Percentiles rank a stretch among this genome's conserved stretches.
Evolutionary conservation across 2,329 filamentous ascomycete species (phyloP).

Genomic region (Thielaviopsis punctulata): DNA sequence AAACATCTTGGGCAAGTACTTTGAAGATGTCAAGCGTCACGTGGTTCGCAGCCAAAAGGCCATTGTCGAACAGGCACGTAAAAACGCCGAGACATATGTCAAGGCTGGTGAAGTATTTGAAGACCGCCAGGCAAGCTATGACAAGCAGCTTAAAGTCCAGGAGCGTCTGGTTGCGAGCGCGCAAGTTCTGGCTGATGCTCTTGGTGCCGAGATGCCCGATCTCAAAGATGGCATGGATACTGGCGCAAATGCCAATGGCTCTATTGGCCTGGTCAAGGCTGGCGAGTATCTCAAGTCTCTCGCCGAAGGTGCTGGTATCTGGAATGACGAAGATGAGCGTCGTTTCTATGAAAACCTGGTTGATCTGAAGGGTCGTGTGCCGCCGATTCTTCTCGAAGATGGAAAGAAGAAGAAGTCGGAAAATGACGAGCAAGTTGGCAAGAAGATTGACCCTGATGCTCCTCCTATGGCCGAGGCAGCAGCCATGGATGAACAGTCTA

Average conservation of each 20-base stretch:
- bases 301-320: slow-evolving; percentile 82
- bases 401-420: slow-evolving; percentile 86
- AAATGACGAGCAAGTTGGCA: slow-evolving; percentile 64
- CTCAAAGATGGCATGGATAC: slow-evolving; percentile 66
- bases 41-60: slow-evolving; percentile 83
- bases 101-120: slow-evolving; percentile 98
- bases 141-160: slow-evolving; percentile 81
- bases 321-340: slow-evolving; percentile 96
- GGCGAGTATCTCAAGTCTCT: slow-evolving; percentile 84
- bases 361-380: slow-evolving; percentile 89
- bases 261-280: slow-evolving; percentile 84
- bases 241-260: slow-evolving; percentile 47
- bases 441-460: slow-evolving; percentile 44
- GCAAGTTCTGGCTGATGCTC: slow-evolving; percentile 73
- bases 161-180: slow-evolving; percentile 82
- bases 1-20: slow-evolving; percentile 71
- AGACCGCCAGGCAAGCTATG: slow-evolving; percentile 87
- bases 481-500: slow-evolving; percentile 61
- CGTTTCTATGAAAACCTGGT: slow-evolving; percentile 96
- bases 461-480: slow-evolving; percentile 28
- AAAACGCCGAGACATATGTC: slow-evolving; percentile 95
- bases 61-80: slow-evolving; percentile 69
- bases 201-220: slow-evolving; percentile 87
- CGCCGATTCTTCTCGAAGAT: slow-evolving; percentile 82
- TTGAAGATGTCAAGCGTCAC: slow-evolving; percentile 83